These are phyloP conservation scores for Penicillium ochrochloron DNA, from an alignment of 495 filamentous ascomycete genomes.

Conservation along the genomic window DNA sequence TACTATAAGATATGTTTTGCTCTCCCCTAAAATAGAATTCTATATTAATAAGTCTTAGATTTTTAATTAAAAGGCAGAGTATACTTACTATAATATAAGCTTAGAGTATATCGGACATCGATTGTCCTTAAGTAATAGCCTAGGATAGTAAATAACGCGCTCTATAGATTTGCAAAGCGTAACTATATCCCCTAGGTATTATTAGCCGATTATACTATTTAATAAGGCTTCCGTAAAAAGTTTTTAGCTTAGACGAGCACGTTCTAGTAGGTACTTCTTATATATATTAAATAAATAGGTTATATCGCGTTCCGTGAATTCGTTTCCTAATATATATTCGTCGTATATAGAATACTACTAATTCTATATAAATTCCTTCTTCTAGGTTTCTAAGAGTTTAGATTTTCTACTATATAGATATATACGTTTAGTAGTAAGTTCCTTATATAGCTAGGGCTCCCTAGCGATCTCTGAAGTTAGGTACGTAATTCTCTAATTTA, in stretches of 20 bases:
- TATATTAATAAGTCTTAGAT: neutral
- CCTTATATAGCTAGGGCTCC: neutral
- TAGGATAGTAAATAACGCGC: neutral
- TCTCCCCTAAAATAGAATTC: neutral
- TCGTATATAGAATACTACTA: neutral
- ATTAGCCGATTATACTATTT: neutral
- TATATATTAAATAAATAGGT: neutral
- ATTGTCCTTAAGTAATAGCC: neutral
- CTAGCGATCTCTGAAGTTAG: neutral
- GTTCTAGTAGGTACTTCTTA: neutral
- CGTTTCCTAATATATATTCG: neutral
- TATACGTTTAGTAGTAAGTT: neutral
- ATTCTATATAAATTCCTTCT: neutral
- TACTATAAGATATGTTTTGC: conserved; percentile 3
- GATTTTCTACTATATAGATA: neutral
- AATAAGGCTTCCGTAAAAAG: neutral
- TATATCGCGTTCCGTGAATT: neutral
- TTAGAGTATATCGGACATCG: conserved; percentile 1
- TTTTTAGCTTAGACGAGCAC: neutral
- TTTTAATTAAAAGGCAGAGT: neutral
- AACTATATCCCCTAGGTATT: neutral
- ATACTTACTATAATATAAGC: neutral
- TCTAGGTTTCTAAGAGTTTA: neutral
- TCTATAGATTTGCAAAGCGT: neutral
- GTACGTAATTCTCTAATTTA: neutral